A percentile compares a stretch with the other conserved stretches of the same genome.
phyloP scores from a whole-genome alignment of 2,329 filamentous ascomycete genomes.

The Penicillium paneum region DNA sequence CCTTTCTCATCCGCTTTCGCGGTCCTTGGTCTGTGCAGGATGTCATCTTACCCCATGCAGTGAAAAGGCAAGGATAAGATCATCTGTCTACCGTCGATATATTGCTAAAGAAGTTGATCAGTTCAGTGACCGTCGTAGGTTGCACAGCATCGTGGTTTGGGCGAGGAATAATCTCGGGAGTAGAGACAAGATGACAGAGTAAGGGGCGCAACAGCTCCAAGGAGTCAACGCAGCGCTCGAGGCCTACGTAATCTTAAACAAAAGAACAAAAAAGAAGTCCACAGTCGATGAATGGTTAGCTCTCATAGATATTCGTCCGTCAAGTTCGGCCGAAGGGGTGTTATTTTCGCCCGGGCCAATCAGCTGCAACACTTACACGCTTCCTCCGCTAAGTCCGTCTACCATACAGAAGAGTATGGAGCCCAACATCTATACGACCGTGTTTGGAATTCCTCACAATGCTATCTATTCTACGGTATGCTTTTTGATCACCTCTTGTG shows the following conservation, averaged over 20 bases:
- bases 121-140: background rate
- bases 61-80: background rate
- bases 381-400: background rate
- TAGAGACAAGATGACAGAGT: background rate
- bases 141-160: background rate
- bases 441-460: background rate
- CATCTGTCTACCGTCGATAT: background rate
- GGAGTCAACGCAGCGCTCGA: background rate
- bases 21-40: constrained; percentile 31
- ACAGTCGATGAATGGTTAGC: background rate
- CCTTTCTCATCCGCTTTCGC: constrained; percentile 45
- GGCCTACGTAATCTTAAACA: constrained; percentile 1
- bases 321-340: constrained; percentile 18
- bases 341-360: constrained; percentile 1
- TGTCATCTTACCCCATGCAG: constrained; percentile 13
- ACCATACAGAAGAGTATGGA: background rate
- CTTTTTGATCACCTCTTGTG: background rate
- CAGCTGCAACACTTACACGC: background rate
- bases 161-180: background rate
- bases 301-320: constrained; percentile 19
- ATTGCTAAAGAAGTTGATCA: background rate
- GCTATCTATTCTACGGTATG: background rate
- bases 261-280: background rate
- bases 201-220: background rate
- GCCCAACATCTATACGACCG: background rate